These are phyloP conservation scores for Dicorynia guianensis DNA, from an alignment of 306 rosid species.

Conservation along the genomic window DNA sequence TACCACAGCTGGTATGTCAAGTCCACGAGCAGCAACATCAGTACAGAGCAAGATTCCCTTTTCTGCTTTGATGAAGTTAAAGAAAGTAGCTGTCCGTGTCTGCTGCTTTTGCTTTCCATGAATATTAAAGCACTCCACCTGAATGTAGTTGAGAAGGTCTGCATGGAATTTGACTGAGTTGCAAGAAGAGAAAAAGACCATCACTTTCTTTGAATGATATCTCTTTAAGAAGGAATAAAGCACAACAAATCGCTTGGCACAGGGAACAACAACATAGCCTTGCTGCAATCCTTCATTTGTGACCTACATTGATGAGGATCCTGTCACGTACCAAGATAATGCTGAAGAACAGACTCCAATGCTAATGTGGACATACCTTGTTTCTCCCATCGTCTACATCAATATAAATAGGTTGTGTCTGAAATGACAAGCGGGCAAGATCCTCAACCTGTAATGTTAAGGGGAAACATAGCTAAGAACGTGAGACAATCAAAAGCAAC, in stretches of 20 bases:
- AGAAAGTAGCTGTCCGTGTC: slow-evolving; percentile 78
- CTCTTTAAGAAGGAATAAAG: slow-evolving; percentile 85
- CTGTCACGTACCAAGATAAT: slow-evolving; percentile 34
- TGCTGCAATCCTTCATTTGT: slow-evolving; percentile 97
- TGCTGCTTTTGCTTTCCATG: slow-evolving; percentile 97
- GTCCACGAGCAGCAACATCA: slow-evolving; percentile 98
- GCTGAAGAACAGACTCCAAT: slow-evolving; percentile 22
- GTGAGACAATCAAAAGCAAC: slow-evolving; percentile 6
- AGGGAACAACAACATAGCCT: slow-evolving; percentile 91
- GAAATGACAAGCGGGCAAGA: slow-evolving; percentile 87
- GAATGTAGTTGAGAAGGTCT: slow-evolving; percentile 77
- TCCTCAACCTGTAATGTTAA: slow-evolving; percentile 75
- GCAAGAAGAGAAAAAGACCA: slow-evolving; percentile 99
- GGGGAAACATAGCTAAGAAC: not conserved
- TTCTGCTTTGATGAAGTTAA: slow-evolving; percentile 83
- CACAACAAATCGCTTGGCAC: slow-evolving; percentile 80
- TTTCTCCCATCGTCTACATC: slow-evolving; percentile 88
- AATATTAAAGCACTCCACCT: slow-evolving; percentile 78
- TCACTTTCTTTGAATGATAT: slow-evolving; percentile 76
- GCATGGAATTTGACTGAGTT: slow-evolving; percentile 91
- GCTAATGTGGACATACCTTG: slow-evolving; percentile 54
- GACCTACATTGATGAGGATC: slow-evolving; percentile 57
- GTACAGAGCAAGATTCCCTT: slow-evolving; percentile 94
- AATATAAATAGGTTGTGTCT: slow-evolving; percentile 70
- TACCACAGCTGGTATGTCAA: slow-evolving; percentile 92